Base-by-base conservation (phyloP, 1,139 yeast genomes). In the Yamadazyma pseudoaaseri region DNA sequence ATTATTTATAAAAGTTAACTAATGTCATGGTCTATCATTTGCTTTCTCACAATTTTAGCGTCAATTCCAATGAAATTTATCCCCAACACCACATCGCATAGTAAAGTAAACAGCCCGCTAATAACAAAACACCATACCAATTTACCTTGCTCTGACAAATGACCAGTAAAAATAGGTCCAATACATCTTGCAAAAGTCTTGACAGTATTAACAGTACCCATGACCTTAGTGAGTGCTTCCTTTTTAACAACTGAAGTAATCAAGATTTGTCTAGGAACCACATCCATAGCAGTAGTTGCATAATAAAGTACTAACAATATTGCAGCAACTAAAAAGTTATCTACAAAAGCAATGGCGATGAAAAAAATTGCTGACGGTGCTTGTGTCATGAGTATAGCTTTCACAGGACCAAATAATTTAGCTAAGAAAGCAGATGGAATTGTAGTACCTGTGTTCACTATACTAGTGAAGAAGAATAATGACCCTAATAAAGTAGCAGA, bases 171-270 rank as follows among this genome's bases (percentile, higher is more conserved):
- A 3, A 76, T 51, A 0, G 96, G 96, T 0, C 96, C 95, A 14
- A 85, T 53, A 32, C 94, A 80, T 39, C 95, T 68, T 0, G 95
- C 94, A 45, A 85, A 69, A 1, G 96, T 89, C 55, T 87, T 87
- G 16, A 85, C 89, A 24, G 87, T 81, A 50, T 87, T 87, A 4
- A 87, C 95, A 3, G 84, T 66, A 2, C 96, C 96, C 81, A 89
- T 74, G 2, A 84, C 92, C 47, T 72, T 75, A 4, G 95, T 79
- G 29, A 89, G 62, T 37, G 86, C 94, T 9, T 66, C 58, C 8
- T 73, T 69, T 11, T 72, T 71, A 34, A 89, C 79, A 13, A 86
- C 65, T 2, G 86, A 73, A 0, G 95, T 79, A 25, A 87, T 59
- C 27, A 89, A 64, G 4, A 87, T 77, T 56, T 87, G 96, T 34